Evolutionary conservation across 148 eudicot genomes (phyloP).

Genomic region (Fallopia convolvulus): DNA sequence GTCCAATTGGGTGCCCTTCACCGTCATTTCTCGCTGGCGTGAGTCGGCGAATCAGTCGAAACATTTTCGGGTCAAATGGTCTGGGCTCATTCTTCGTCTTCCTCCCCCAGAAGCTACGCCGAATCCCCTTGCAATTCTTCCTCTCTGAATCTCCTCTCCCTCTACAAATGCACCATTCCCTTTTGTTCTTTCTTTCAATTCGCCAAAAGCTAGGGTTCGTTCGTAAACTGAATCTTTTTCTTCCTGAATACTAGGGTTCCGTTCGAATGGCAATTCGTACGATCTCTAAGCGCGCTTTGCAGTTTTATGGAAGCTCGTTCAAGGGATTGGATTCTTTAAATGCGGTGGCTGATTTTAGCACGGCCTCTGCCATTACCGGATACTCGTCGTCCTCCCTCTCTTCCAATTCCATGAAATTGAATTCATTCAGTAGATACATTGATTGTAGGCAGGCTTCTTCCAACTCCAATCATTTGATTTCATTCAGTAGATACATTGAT

Average conservation of each 20-base stretch:
- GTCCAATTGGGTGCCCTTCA: background rate
- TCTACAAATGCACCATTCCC: background rate
- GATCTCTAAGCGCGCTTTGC: constrained; percentile 29
- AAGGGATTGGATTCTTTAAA: constrained; percentile 7
- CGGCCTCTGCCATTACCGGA: constrained; percentile 3
- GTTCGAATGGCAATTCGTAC: constrained; percentile 39
- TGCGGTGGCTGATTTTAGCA: constrained; percentile 9
- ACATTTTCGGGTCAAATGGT: background rate
- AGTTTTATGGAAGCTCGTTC: constrained; percentile 2
- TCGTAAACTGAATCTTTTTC: background rate
- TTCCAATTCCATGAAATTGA: background rate
- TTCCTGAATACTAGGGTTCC: background rate
- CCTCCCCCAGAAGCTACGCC: background rate
- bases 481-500: constrained; percentile 15
- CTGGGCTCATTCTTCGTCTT: background rate
- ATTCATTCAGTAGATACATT: background rate
- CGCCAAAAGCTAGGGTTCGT: background rate
- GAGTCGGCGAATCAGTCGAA: background rate
- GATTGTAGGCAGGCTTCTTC: background rate
- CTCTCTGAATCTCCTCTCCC: background rate
- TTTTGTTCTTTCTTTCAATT: background rate
- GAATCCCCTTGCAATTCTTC: background rate
- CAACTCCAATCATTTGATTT: background rate
- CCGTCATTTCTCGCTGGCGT: background rate
- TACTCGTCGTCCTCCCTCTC: constrained; percentile 13